phyloP scores from a whole-genome alignment of 2,329 filamentous ascomycete genomes.

The Rhexocercosporidium sp. region DNA sequence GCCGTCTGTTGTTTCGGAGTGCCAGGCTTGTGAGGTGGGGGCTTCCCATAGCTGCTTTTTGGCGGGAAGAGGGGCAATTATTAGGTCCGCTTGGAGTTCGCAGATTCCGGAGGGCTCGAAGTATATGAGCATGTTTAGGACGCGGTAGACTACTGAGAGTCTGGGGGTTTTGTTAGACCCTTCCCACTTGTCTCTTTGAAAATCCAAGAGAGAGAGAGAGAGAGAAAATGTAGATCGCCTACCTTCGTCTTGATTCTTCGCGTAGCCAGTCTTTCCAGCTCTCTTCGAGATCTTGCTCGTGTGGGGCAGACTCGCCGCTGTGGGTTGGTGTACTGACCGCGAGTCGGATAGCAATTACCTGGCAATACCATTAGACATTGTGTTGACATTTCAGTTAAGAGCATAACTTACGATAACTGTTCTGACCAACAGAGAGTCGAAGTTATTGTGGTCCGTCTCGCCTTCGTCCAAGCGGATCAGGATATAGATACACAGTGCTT shows the following conservation, averaged over 20 bases:
- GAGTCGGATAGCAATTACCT: slow-evolving; percentile 30
- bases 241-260: slow-evolving; percentile 48
- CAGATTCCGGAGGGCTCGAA: slow-evolving; percentile 49
- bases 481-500: slow-evolving; percentile 51
- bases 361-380: slow-evolving; percentile 19
- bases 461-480: slow-evolving; percentile 50
- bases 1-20: slow-evolving; percentile 38
- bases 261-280: slow-evolving; percentile 50
- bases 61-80: slow-evolving; percentile 50
- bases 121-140: slow-evolving; percentile 50
- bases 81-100: slow-evolving; percentile 42
- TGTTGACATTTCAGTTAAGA: slow-evolving; percentile 12
- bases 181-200: no score
- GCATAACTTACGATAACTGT: slow-evolving; percentile 43
- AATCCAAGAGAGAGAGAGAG: no score
- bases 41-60: slow-evolving; percentile 53
- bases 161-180: no score
- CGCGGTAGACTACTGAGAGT: slow-evolving; percentile 47
- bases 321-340: slow-evolving; percentile 23
- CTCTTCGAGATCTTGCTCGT: slow-evolving; percentile 32
- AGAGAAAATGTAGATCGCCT: slow-evolving; percentile 19
- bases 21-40: slow-evolving; percentile 44
- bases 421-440: slow-evolving; percentile 46
- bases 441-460: slow-evolving; percentile 49
- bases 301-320: slow-evolving; percentile 27